Conservation (phyloP, 345 rosid species). For the Psidium guajava region DNA sequence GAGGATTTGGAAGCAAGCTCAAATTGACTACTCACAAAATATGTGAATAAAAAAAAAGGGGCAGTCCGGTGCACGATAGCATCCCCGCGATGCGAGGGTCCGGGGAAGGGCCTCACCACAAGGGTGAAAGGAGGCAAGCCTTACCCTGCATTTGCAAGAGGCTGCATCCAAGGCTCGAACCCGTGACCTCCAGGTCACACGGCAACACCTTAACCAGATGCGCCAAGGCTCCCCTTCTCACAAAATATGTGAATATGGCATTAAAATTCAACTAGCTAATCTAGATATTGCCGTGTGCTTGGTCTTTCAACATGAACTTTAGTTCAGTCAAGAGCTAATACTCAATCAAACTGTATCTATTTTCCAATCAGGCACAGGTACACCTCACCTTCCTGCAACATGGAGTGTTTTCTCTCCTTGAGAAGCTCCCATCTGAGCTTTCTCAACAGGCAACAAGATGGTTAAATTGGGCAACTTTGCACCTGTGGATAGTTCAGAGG, state of each 20-base stretch:
- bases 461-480: constrained; percentile 67
- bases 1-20: background rate
- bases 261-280: background rate
- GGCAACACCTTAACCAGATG: no score
- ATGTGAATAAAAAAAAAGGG: no score
- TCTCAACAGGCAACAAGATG: constrained; percentile 51
- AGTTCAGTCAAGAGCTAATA: background rate
- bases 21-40: background rate
- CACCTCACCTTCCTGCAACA: constrained; percentile 62
- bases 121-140: no score
- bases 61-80: no score
- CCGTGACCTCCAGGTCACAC: no score
- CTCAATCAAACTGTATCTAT: background rate
- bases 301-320: background rate
- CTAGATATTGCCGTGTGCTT: background rate
- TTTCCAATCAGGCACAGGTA: background rate
- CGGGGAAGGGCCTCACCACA: no score
- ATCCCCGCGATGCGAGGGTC: no score
- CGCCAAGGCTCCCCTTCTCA: no score
- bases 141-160: no score
- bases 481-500: constrained; percentile 28
- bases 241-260: background rate
- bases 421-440: constrained; percentile 27
- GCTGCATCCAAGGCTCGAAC: no score
- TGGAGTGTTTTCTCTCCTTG: constrained; percentile 49